Evolutionary conservation across 1,284 basidiomycete species (phyloP), one percentile per base, ranked within the genome.

Genomic region (Earliella scabrosa): DNA sequence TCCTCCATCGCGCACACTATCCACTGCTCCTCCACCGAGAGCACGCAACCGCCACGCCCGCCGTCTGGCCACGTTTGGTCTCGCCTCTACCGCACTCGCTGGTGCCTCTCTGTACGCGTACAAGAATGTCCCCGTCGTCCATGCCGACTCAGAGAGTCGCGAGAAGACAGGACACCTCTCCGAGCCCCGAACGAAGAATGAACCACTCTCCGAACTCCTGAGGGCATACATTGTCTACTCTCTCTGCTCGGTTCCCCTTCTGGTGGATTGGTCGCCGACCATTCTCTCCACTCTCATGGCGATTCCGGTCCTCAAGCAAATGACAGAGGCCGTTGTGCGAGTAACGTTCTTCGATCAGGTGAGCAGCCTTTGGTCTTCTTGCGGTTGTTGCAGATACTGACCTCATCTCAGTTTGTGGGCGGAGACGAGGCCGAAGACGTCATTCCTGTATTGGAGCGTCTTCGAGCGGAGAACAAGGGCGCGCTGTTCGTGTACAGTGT

Each of bases 301-400:
- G 48, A 75, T 93, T 14, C 93, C 95, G 1, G 82, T 86, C 2
- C 58, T 96, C 1, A 82, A 78, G 56, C 75, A 82, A 45, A 62
- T 93, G 38, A 87, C 90, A 2, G 87, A 94, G 68, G 79, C 78
- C 3, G 68, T 93, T 57, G 88, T 97, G 7, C 80, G 92, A 45
- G 74, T 80, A 24, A 97, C 95, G 2, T 97, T 97, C 77, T 97
- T 96, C 68, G 79, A 83, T 49, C 92, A 93, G 73, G 89, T 88
- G 61, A 27, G 80, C 68, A 5, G 3, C 7, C 29, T 23, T 13
- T 0, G 4, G 14, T 27, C 20, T 47, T 34, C 13, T 26, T 8
- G 14, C 16, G 32, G 26, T 46, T 8, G 14, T 36, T n/a, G n/a
- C 31, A 27, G 11, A 26, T 18, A 24, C 5, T 27, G 39, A 7